Base-by-base conservation (phyloP, 345 rosid species). In the Trapa bicornis region DNA sequence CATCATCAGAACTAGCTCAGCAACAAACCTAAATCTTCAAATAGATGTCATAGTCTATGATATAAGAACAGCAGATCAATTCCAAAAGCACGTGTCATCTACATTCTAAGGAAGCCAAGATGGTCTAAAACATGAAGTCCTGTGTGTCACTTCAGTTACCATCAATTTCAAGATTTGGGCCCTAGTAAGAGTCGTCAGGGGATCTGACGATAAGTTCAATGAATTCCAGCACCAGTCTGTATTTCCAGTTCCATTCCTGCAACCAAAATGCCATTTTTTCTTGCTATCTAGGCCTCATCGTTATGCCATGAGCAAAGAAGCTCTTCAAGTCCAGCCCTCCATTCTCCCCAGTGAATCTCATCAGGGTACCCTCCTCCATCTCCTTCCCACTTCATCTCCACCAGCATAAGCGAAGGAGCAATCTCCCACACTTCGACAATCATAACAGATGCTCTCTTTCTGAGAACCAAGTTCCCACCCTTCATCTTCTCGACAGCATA, bases 341-440 rank as follows among this genome's bases (percentile, higher is more conserved):
- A 70, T 22, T 81, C 78, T 33, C 65, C 69, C 85, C 82, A 81
- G 14, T 74, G 73, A 74, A 60, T 68, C 69, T 81, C 82, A 67
- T 72, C 79, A 32, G 74, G 67, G 33, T 72, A 79, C 53, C 50
- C 75, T 22, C 29, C 29, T 39, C 72, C 74, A 43, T 62, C 78
- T 47, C 70, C 77, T 67, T 70, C 77, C 70, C 70, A 75, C 70
- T 68, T 74, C 47, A 77, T 73, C 57, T 78, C 82, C 72, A 79
- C 82, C 73, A 81, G 68, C 67, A 72, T 10, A 71, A 72, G 56
- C 17, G 61, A 45, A 67, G 72, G 77, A 16, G 73, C 74, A 15
- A 81, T 73, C 63, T 64, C 82, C 75, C 72, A 47, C 37, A 70
- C 70, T 71, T 78, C 78, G 33, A 81, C 78, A 62, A 72, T 37